Conservation (phyloP, 805 yeast species). For the Candida fluviatilis region DNA sequence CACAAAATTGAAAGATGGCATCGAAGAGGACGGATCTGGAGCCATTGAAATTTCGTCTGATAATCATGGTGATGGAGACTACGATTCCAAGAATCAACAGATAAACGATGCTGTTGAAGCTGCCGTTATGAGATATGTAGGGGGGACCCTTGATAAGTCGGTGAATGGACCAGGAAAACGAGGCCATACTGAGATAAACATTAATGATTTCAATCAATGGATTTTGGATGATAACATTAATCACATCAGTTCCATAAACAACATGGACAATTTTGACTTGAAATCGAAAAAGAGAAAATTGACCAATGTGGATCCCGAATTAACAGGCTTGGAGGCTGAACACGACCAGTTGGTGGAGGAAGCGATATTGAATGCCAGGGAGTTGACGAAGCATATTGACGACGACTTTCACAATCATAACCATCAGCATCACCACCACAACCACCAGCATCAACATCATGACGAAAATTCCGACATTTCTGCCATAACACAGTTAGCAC, state of each 20-base stretch:
- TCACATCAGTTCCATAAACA: slow-evolving; percentile 2
- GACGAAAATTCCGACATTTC: slow-evolving; percentile 2
- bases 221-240: slow-evolving; percentile 39
- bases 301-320: slow-evolving; percentile 33
- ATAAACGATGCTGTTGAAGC: slow-evolving; percentile 63
- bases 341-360: slow-evolving; percentile 67
- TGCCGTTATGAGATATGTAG: slow-evolving; percentile 71
- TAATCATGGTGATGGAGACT: slow-evolving; percentile 9
- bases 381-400: slow-evolving; percentile 43
- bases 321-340: slow-evolving; percentile 36
- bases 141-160: slow-evolving; percentile 46
- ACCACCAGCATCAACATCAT: not conserved
- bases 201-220: slow-evolving; percentile 54
- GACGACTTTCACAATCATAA: slow-evolving; percentile 12
- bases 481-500: slow-evolving; percentile 10
- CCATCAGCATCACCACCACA: slow-evolving; percentile 1
- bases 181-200: slow-evolving; percentile 32
- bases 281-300: slow-evolving; percentile 8
- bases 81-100: slow-evolving; percentile 29
- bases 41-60: slow-evolving; percentile 3
- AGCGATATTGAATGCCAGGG: slow-evolving; percentile 65
- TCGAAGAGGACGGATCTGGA: slow-evolving; percentile 7
- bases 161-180: slow-evolving; percentile 17
- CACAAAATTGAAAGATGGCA: slow-evolving; percentile 21
- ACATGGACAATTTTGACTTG: slow-evolving; percentile 3